phyloP scores from a whole-genome alignment of 345 rosid species.

The Lumnitzera littorea region DNA sequence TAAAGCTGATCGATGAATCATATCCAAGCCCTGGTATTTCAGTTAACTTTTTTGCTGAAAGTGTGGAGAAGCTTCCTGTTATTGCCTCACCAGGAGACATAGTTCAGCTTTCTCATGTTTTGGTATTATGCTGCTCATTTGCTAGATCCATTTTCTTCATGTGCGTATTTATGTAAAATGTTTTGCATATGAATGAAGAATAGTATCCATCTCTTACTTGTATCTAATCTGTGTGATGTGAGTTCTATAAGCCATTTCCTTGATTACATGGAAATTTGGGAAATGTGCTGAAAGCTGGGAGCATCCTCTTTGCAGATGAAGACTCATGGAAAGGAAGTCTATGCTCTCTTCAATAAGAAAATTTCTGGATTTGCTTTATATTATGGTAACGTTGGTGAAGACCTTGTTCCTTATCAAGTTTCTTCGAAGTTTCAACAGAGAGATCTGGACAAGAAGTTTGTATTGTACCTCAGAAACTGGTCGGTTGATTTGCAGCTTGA shows the following conservation, averaged over 20 bases:
- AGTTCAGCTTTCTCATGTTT: conserved; percentile 41
- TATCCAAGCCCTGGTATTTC: conserved; percentile 34
- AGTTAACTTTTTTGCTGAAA: conserved; percentile 33
- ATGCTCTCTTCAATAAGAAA: conserved; percentile 50
- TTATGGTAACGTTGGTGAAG: conserved; percentile 28
- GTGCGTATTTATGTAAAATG: not conserved
- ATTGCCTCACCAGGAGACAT: conserved; percentile 45
- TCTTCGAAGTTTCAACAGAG: conserved; percentile 42
- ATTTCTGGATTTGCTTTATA: conserved; percentile 66
- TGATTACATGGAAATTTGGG: too few relatives aligned
- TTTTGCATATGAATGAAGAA: too few relatives aligned
- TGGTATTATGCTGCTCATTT: conserved; percentile 31
- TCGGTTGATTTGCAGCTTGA: conserved; percentile 19
- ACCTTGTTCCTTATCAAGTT: conserved; percentile 47
- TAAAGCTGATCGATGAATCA: conserved; percentile 52
- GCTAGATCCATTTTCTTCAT: not conserved
- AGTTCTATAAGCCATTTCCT: too few relatives aligned
- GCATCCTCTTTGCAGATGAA: conserved; percentile 36
- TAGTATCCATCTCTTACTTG: too few relatives aligned
- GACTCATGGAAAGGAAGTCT: conserved; percentile 26
- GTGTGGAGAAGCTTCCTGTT: conserved; percentile 40
- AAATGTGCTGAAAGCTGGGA: too few relatives aligned
- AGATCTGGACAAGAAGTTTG: conserved; percentile 36
- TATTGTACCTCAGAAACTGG: conserved; percentile 40
- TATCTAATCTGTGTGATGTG: too few relatives aligned